Evolutionary conservation across 148 eudicot genomes (phyloP).

Genomic region (Cornus florida): DNA sequence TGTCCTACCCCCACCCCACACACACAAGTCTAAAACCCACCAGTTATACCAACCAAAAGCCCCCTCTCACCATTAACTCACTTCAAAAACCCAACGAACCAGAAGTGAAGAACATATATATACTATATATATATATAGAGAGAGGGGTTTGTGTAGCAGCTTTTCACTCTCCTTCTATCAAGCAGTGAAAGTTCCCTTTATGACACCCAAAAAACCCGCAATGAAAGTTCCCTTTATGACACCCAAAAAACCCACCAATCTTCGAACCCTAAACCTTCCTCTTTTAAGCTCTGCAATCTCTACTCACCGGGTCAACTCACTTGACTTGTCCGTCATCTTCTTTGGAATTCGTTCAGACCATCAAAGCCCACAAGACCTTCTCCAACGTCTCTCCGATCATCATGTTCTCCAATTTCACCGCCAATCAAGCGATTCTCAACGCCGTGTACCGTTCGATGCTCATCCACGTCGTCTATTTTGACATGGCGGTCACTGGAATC

Average conservation of each 20-base stretch:
- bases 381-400: slow-evolving; percentile 68
- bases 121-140: too few relatives aligned
- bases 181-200: slow-evolving; percentile 72
- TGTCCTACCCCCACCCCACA: too few relatives aligned
- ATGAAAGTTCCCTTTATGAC: slow-evolving; percentile 69
- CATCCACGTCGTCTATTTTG: slow-evolving; percentile 73
- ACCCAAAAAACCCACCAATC: slow-evolving; percentile 20
- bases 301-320: slow-evolving; percentile 37
- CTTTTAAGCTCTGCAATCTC: slow-evolving; percentile 49
- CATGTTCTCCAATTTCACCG: slow-evolving; percentile 73
- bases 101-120: too few relatives aligned
- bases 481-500: slow-evolving; percentile 80
- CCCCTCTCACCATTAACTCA: slow-evolving; percentile 13
- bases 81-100: too few relatives aligned
- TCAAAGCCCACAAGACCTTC: slow-evolving; percentile 59
- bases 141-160: too few relatives aligned
- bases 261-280: slow-evolving; percentile 18
- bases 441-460: slow-evolving; percentile 50
- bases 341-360: slow-evolving; percentile 58
- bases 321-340: slow-evolving; percentile 28
- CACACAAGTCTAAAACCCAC: slow-evolving; percentile 47
- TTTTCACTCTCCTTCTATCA: background rate
- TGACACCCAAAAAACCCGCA: slow-evolving; percentile 32
- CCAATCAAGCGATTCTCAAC: slow-evolving; percentile 73
- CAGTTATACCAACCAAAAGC: slow-evolving; percentile 34